phyloP scores from a whole-genome alignment of 208 protist species.

The Leishmania major region DNA sequence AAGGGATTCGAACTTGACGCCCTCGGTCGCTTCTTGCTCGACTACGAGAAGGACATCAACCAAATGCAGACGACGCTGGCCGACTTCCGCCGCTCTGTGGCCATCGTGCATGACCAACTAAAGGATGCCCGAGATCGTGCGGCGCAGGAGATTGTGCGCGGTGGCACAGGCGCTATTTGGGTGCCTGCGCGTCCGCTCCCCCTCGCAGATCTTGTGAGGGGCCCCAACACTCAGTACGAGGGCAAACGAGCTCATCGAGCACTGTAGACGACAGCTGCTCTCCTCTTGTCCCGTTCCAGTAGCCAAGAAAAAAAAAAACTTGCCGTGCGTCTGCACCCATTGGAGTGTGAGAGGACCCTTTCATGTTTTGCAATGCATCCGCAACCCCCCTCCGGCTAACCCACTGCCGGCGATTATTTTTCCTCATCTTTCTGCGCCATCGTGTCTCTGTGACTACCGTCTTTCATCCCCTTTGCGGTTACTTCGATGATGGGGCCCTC shows the following conservation, averaged over 20 bases:
- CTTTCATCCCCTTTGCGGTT: not conserved
- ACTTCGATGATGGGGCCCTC: not conserved
- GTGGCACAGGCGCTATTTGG: slow-evolving; percentile 39
- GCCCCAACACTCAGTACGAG: slow-evolving; percentile 38
- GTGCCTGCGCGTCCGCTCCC: slow-evolving; percentile 42
- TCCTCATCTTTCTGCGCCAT: not conserved
- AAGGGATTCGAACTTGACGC: slow-evolving; percentile 46
- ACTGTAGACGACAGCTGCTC: not conserved
- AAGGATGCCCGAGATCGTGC: slow-evolving; percentile 41
- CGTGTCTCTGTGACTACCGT: not conserved
- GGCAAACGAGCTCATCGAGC: slow-evolving; percentile 8
- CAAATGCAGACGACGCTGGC: slow-evolving; percentile 22
- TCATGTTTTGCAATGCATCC: not conserved
- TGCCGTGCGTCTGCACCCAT: not conserved
- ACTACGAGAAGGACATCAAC: slow-evolving; percentile 45
- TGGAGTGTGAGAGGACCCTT: not conserved
- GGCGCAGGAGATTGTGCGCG: slow-evolving; percentile 38
- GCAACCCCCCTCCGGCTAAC: not conserved
- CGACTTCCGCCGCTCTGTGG: slow-evolving; percentile 22
- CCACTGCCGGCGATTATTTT: not conserved
- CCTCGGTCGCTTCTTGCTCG: slow-evolving; percentile 37
- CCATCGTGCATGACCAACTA: slow-evolving; percentile 37
- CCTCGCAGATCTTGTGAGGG: slow-evolving; percentile 38
- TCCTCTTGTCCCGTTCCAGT: not conserved
- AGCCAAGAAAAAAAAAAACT: not conserved